Percentiles rank a stretch among this genome's conserved stretches.
Evolutionary conservation across 768 basidiomycete species (phyloP).

Genomic region (Macrocybe gigantea): DNA sequence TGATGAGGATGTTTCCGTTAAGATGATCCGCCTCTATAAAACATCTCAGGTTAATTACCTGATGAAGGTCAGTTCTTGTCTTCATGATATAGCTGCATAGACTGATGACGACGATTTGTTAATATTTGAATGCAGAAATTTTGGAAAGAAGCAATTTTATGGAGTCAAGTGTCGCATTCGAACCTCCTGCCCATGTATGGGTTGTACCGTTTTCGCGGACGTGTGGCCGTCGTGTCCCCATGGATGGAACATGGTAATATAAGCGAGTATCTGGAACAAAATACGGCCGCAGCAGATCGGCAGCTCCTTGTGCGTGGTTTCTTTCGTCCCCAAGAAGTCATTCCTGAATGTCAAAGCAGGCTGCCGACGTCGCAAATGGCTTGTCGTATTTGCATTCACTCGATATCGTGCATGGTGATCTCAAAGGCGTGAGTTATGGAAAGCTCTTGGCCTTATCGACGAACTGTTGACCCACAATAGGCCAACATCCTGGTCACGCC

Average conservation of each 20-base stretch:
- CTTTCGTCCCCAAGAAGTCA: neutral
- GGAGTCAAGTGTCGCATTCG: neutral
- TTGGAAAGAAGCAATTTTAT: neutral
- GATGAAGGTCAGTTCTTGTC: neutral
- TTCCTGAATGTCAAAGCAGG: neutral
- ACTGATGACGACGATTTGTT: no score
- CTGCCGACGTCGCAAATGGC: neutral
- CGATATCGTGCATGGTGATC: neutral
- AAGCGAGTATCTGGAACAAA: neutral
- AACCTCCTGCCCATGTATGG: neutral
- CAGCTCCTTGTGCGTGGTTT: neutral
- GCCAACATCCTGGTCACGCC: constrained; percentile 18
- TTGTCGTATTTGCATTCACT: neutral
- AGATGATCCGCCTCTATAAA: neutral
- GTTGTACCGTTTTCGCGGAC: neutral
- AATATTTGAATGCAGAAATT: neutral
- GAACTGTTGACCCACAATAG: constrained; percentile 3
- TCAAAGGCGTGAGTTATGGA: neutral
- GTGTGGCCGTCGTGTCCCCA: neutral
- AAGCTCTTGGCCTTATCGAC: neutral
- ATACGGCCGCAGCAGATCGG: neutral
- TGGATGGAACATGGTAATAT: neutral
- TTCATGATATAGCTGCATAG: neutral
- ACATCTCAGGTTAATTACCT: neutral
- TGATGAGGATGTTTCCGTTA: neutral